Evolutionary conservation across 345 rosid genomes (phyloP).

Genomic region (Xanthoceras sorbifolium): DNA sequence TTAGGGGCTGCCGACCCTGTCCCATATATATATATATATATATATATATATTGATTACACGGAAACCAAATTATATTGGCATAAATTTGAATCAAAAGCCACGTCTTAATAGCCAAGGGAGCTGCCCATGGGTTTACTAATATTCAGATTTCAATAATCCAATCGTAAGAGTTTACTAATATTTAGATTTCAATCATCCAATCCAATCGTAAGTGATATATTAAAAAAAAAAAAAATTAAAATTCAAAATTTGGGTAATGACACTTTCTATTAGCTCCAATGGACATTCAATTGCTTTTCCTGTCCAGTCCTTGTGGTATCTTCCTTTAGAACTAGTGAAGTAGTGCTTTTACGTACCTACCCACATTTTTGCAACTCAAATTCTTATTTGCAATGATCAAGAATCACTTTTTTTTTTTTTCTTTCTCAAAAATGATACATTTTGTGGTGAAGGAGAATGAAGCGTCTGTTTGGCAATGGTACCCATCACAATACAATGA

Average conservation of each 20-base stretch:
- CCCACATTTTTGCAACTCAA: background rate
- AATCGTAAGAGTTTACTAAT: no score
- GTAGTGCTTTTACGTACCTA: background rate
- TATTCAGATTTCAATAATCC: no score
- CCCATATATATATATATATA: no score
- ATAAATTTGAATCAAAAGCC: no score
- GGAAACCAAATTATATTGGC: no score
- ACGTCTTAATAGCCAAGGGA: no score
- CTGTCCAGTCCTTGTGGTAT: background rate
- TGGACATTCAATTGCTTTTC: background rate
- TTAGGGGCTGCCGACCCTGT: no score
- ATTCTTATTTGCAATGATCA: background rate
- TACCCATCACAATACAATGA: background rate
- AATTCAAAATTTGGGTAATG: background rate
- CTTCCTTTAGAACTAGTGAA: background rate
- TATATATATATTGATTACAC: no score
- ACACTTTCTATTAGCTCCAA: background rate
- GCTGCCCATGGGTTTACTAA: no score
- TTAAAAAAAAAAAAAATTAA: no score
- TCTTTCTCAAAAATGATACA: background rate
- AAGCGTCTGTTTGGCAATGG: background rate
- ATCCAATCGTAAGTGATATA: no score
- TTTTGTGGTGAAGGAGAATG: slow-evolving; percentile 2
- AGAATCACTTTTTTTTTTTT: background rate
- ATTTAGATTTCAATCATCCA: no score